Evolutionary conservation across 1,284 basidiomycete species (phyloP).

Genomic region (Neonothopanus nambi): DNA sequence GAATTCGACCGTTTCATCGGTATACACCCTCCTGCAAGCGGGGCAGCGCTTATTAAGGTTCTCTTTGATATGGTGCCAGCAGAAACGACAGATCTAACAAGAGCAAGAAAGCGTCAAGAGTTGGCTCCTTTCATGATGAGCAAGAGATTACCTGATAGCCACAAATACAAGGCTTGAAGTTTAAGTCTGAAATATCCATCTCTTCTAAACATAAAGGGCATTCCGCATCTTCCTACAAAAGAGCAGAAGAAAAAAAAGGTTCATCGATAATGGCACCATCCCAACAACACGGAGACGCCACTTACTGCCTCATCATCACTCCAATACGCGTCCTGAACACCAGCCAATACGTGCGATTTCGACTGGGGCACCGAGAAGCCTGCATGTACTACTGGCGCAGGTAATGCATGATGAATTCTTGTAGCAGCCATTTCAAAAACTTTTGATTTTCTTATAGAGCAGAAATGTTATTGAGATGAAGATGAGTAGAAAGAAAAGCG

Average conservation of each 20-base stretch:
- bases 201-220: constrained; percentile 98
- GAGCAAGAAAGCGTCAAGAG: no score
- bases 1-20: constrained; percentile 92
- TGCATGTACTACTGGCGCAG: constrained; percentile 70
- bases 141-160: constrained; percentile 83
- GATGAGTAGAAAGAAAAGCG: not conserved
- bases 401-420: constrained; percentile 58
- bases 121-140: no score
- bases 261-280: constrained; percentile 9
- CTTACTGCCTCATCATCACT: constrained; percentile 88
- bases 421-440: constrained; percentile 45
- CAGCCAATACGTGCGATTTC: constrained; percentile 82
- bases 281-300: constrained; percentile 8
- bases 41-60: constrained; percentile 97
- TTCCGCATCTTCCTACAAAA: constrained; percentile 88
- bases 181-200: constrained; percentile 98
- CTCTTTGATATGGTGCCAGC: constrained; percentile 98
- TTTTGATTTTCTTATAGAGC: not conserved
- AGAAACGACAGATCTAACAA: constrained; percentile 94
- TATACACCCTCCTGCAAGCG: constrained; percentile 93
- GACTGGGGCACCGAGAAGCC: constrained; percentile 71
- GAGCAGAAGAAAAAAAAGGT: constrained; percentile 19
- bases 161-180: constrained; percentile 99
- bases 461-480: not conserved
- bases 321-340: constrained; percentile 98